Base-by-base conservation (phyloP, 2,329 filamentous ascomycete genomes). In the Pestalotiopsis sp. region DNA sequence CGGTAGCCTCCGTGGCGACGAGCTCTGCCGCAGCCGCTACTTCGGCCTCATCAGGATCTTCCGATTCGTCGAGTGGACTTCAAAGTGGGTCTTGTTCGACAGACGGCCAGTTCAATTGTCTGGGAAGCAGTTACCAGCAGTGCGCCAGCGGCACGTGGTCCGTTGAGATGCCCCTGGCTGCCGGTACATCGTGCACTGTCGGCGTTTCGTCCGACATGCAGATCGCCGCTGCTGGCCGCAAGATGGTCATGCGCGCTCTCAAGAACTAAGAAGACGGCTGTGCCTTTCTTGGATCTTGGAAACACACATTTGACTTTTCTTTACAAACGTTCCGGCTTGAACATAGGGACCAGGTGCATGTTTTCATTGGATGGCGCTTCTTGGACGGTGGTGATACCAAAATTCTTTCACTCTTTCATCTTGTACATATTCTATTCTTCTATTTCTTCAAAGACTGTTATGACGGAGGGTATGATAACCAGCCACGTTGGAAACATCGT, bases 121-220 rank as follows among this genome's bases (percentile, higher is more conserved):
- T n/a, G n/a, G n/a, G n/a, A n/a, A n/a, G n/a, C n/a, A n/a, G 82
- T 0, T 89, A 83, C 83, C 86, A 89, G 76, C 86, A 85, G 62
- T 89, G 87, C 69, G 87, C 82, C 7, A 84, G 82, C 2, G 86
- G 87, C 9, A 49, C 72, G 0, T 89, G 87, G 87, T 85, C 86
- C 2, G 73, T 78, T 0, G 67, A 77, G 2, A 81, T 82, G 69
- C 57, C 71, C 0, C 73, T 89, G 13, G 82, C 87, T 0, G 73
- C 76, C 0, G 87, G 87, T 1, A 85, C 84, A 0, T 72, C 68
- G 0, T 89, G 87, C 76, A 74, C 74, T 1, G 66, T 73, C 0
- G 87, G 87, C 0, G 76, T 85, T 69, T 78, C 80, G 2, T 72
- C 77, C 6, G 77, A 76, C 23, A 81, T 87, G 72, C 65, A 75